phyloP scores from a whole-genome alignment of 345 rosid genomes.

The Zanthoxylum bungeanum region DNA sequence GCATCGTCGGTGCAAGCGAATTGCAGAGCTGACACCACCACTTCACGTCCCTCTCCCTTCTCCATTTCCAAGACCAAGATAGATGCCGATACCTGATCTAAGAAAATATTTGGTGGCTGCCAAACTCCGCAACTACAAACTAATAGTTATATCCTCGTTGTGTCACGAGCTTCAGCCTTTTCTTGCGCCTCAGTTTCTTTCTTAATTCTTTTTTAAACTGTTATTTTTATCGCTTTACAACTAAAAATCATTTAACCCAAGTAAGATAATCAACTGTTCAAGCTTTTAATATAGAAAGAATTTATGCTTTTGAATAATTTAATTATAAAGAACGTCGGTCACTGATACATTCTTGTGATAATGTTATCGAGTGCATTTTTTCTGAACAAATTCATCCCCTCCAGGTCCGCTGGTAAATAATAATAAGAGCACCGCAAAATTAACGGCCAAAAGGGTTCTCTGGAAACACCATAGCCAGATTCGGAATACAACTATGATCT shows the following conservation, averaged over 20 bases:
- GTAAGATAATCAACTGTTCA: neutral
- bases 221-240: too few relatives aligned
- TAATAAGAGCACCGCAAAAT: neutral
- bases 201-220: neutral
- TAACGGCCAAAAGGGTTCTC: neutral
- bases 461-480: neutral
- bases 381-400: neutral
- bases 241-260: too few relatives aligned
- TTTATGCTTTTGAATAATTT: too few relatives aligned
- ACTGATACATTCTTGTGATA: too few relatives aligned
- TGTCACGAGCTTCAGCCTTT: neutral
- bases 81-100: neutral
- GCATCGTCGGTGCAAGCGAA: slow-evolving; percentile 80
- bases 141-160: neutral
- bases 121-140: neutral
- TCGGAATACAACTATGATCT: neutral
- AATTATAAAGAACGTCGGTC: too few relatives aligned
- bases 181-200: neutral
- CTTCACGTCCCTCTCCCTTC: slow-evolving; percentile 36
- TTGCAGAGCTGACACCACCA: slow-evolving; percentile 69
- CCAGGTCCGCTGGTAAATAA: too few relatives aligned
- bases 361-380: neutral
- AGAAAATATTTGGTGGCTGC: neutral
- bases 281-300: too few relatives aligned
- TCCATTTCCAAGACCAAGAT: slow-evolving; percentile 23